Base-by-base conservation (phyloP, 1,284 basidiomycete species). In the Porphyrellus sp. region DNA sequence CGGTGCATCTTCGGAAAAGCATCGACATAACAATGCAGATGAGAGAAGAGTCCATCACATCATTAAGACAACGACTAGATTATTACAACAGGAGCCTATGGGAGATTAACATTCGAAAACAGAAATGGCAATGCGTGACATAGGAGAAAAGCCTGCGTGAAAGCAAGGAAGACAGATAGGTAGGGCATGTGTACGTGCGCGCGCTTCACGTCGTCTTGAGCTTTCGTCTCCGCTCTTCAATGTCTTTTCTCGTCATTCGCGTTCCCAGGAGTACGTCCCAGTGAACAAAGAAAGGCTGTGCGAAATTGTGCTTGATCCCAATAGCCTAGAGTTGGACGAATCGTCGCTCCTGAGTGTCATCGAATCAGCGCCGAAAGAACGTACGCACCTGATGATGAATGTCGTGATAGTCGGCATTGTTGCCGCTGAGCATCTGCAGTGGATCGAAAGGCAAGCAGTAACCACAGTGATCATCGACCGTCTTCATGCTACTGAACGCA, bases 391-490 rank as follows among this genome's bases (percentile, higher is more conserved):
- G 91, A 72, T 98, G 96, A 69, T 99, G 96, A 56, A 99, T 97
- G 71, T 98, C 96, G 71, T 98, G 96, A 71, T 98, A 99, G 70
- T 97, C 93, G 3, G 94, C 91, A 67, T 93, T 97, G 70, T 99
- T 99, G n/a, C 81, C 77, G 55, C 89, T 92, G 51, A 98, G 64
- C 61, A 92, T 67, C 70, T 98, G 95, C 42, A 95, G 75, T 1
- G 91, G 91, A 67, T 97, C 95, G 72, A 87, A 93, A 48, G 93
- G 93, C 21, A 98, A 73, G 24, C 72, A 78, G 69, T 97, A 98
- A 1, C 96, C 96, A 58, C 95, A 98, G 71, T 99, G 96, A 69
- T 99, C 97, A 62, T 98, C 94, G 40, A 99, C 93, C 1, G 96
- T 98, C 77, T 99, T 99, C 64, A 91, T 74, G 1, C 89, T 91